Conservation (phyloP, 495 filamentous ascomycete genomes). For the Penicillium ochrochloron region DNA sequence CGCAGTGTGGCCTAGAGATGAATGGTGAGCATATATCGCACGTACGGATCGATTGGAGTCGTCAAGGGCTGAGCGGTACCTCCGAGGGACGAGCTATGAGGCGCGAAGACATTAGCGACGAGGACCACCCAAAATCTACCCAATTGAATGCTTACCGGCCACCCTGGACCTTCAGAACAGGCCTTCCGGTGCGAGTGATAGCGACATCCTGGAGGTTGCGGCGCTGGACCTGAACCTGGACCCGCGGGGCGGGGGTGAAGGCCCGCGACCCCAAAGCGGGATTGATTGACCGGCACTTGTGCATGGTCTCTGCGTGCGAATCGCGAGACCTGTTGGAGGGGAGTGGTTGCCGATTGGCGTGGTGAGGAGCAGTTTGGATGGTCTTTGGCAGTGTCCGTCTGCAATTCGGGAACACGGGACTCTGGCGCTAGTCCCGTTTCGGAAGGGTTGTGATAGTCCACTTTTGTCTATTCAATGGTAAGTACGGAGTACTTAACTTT, state of each 20-base stretch:
- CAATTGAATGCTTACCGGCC: conserved; percentile 68
- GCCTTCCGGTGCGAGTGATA: conserved; percentile 86
- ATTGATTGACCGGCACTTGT: conserved; percentile 55
- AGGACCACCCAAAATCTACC: background rate
- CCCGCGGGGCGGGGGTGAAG: conserved; percentile 46
- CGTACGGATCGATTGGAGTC: conserved; percentile 25
- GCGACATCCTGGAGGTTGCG: conserved; percentile 74
- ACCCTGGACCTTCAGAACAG: conserved; percentile 78
- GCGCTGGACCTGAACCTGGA: conserved; percentile 52
- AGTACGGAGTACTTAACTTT: background rate
- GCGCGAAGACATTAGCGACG: conserved; percentile 32
- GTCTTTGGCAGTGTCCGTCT: conserved; percentile 34
- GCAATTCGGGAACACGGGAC: conserved; percentile 49
- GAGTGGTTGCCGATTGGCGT: conserved; percentile 41
- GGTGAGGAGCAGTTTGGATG: conserved; percentile 37
- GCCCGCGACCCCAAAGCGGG: conserved; percentile 50
- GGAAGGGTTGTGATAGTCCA: conserved; percentile 17
- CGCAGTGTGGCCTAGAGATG: conserved; percentile 78
- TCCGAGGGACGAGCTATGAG: conserved; percentile 76
- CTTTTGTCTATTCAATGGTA: too few species aligned
- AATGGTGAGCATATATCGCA: conserved; percentile 33
- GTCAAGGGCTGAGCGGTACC: conserved; percentile 56
- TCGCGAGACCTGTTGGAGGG: conserved; percentile 41
- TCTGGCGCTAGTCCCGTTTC: conserved; percentile 43
- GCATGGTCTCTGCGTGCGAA: conserved; percentile 51